These are phyloP conservation scores for Epichloe bromicola DNA, from an alignment of 2,329 filamentous ascomycete genomes.

Conservation along the genomic window DNA sequence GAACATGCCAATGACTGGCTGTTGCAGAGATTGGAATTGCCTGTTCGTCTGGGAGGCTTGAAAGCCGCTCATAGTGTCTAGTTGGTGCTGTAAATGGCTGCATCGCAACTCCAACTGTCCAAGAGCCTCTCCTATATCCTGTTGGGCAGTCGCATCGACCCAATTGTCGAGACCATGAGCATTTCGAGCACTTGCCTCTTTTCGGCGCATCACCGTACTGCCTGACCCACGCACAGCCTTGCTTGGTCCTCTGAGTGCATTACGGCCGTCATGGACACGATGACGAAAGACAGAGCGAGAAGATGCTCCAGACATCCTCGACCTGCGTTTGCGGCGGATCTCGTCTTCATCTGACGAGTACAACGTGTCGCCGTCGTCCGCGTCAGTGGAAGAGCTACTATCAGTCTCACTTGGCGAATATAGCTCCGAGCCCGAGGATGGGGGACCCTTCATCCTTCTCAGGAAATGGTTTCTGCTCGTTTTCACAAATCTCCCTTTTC, in stretches of 20 bases:
- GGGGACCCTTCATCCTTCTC: background rate
- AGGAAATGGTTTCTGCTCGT: background rate
- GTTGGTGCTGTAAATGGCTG: background rate
- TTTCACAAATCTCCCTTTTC: background rate
- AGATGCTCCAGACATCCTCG: background rate
- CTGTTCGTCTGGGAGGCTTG: background rate
- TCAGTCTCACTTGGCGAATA: background rate
- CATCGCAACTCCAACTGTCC: slow-evolving; percentile 3
- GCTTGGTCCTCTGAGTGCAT: too few relatives aligned
- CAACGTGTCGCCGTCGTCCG: background rate
- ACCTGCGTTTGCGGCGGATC: background rate
- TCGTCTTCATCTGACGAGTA: background rate
- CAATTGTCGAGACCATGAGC: background rate
- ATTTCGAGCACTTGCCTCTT: background rate
- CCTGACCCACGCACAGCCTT: background rate
- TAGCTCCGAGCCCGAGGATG: background rate
- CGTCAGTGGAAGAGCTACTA: background rate
- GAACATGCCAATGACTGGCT: background rate
- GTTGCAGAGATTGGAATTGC: background rate
- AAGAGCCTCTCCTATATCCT: slow-evolving; percentile 1
- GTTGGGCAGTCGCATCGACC: background rate
- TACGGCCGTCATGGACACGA: background rate
- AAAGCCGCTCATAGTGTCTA: background rate
- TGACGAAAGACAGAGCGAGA: background rate
- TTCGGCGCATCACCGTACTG: background rate